Conservation (phyloP, 140 eudicot species). For the Ambrosia hybrid region DNA sequence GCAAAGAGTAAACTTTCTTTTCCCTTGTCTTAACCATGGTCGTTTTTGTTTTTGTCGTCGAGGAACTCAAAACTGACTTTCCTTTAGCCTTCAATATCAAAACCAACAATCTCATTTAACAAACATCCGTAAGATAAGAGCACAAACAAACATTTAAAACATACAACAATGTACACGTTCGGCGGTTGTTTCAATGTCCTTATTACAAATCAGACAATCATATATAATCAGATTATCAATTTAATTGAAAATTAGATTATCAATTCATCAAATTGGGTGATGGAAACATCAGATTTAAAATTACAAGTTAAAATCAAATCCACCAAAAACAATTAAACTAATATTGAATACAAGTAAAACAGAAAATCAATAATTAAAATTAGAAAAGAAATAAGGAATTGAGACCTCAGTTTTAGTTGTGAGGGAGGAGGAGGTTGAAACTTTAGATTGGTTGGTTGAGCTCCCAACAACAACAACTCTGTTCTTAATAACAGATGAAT, state of each 20-base stretch:
- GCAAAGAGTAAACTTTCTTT: conserved; percentile 79
- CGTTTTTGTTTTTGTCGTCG: conserved; percentile 51
- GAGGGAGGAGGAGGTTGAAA: conserved; percentile 11
- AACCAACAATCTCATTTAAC: conserved; percentile 25
- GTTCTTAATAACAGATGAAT: conserved; percentile 51
- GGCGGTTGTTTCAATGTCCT: neutral
- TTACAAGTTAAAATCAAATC: neutral
- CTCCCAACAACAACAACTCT: conserved; percentile 12
- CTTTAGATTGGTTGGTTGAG: conserved; percentile 44
- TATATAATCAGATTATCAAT: too few relatives aligned
- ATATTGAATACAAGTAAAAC: too few relatives aligned
- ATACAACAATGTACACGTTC: too few relatives aligned
- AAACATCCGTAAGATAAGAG: neutral
- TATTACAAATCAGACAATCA: neutral
- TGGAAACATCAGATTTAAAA: neutral
- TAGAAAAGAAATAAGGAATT: neutral
- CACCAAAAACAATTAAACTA: too few relatives aligned
- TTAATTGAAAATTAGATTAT: too few relatives aligned
- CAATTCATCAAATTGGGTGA: too few relatives aligned
- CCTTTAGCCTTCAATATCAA: conserved; percentile 65
- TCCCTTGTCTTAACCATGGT: conserved; percentile 54
- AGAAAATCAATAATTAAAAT: neutral
- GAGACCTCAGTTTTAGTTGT: conserved; percentile 53
- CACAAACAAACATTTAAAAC: too few relatives aligned
- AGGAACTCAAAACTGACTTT: conserved; percentile 44